Conservation (phyloP, 2,329 filamentous ascomycete species). For the Torrubiellomyces zombiae region DNA sequence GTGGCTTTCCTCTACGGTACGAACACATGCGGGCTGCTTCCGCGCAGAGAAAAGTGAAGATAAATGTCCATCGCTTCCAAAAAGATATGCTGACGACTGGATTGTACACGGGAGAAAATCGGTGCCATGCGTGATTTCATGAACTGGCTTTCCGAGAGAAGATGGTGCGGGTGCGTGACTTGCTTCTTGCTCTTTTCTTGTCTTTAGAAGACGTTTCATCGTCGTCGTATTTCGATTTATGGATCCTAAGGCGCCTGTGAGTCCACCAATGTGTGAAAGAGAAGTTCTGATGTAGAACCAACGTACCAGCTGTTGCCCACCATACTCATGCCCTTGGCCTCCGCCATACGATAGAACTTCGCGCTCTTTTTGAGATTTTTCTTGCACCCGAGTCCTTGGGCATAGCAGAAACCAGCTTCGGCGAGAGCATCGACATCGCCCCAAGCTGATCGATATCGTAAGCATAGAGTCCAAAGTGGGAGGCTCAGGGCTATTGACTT, state of each 20-base stretch:
- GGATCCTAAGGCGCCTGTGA: slow-evolving; percentile 50
- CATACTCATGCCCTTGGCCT: slow-evolving; percentile 91
- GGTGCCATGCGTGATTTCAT: no score
- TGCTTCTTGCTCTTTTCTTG: slow-evolving; percentile 53
- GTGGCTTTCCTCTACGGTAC: no score
- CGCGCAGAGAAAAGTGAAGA: no score
- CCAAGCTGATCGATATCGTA: slow-evolving; percentile 66
- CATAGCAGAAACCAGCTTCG: slow-evolving; percentile 92
- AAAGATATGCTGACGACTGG: no score
- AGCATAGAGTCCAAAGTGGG: no score
- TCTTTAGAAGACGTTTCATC: slow-evolving; percentile 26
- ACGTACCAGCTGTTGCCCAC: slow-evolving; percentile 94
- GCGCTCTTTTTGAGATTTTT: slow-evolving; percentile 93
- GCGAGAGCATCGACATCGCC: slow-evolving; percentile 87
- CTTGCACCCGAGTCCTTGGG: slow-evolving; percentile 82
- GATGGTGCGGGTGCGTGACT: slow-evolving; percentile 58
- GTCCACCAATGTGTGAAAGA: neutral
- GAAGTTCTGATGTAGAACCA: no score
- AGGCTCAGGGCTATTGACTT: slow-evolving; percentile 17
- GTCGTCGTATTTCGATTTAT: slow-evolving; percentile 78
- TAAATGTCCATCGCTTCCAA: no score
- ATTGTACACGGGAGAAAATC: no score
- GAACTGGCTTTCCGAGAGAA: no score
- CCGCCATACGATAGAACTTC: slow-evolving; percentile 76
- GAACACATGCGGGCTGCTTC: no score